A percentile compares a stretch with the other conserved stretches of the same genome.
Evolutionary conservation across 2,329 filamentous ascomycete species (phyloP).

Genomic region (Cytospora mali): DNA sequence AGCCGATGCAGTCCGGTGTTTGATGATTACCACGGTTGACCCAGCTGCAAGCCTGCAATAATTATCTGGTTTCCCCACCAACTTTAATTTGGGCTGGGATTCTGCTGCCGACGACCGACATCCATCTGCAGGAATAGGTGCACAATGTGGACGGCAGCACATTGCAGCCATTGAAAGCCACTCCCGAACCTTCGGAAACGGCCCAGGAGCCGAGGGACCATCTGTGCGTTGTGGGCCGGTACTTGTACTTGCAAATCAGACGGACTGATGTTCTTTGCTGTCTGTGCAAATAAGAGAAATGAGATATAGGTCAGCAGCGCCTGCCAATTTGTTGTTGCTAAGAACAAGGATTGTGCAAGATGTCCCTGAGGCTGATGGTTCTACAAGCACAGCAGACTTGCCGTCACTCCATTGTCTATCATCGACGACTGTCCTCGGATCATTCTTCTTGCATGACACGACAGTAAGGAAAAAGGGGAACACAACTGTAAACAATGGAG

Average conservation of each 20-base stretch:
- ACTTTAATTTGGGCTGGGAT: neutral
- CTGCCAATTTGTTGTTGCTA: neutral
- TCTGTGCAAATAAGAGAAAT: neutral
- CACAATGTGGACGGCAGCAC: neutral
- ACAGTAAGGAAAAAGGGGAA: neutral
- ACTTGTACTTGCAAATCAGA: neutral
- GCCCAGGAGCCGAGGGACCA: neutral
- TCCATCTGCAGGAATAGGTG: neutral
- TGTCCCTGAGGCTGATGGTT: neutral
- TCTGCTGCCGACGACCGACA: slow-evolving; percentile 1
- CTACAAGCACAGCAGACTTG: neutral
- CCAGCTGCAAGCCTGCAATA: neutral
- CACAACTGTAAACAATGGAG: slow-evolving; percentile 15
- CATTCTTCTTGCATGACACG: no score
- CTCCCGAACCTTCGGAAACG: neutral
- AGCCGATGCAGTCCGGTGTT: neutral
- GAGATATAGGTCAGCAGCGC: neutral
- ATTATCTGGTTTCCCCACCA: neutral
- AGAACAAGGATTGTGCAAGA: neutral
- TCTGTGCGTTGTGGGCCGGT: neutral
- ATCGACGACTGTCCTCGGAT: neutral
- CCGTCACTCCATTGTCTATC: neutral
- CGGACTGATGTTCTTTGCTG: neutral
- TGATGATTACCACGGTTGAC: neutral
- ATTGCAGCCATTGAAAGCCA: neutral